Evolutionary conservation across 371 early-diverging fungal genomes (phyloP), one percentile per base, ranked within the genome.

Genomic region (Amoeboaphelidium occidentale): DNA sequence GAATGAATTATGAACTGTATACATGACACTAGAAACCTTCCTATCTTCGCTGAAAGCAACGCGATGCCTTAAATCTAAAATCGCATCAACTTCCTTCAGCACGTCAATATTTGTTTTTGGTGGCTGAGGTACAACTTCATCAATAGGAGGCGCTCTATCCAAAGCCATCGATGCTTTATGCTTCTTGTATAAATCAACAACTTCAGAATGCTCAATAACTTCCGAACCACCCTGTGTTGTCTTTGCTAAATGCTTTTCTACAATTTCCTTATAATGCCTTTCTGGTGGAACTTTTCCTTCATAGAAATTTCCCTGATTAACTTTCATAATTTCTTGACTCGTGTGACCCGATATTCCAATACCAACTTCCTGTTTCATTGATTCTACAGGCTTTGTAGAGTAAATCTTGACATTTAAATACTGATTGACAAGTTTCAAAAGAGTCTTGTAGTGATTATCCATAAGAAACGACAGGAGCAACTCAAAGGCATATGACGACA

Each of bases 371-470:
- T 10, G 22, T 4, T 21, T 6, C 6, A 27, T 12, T 42, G 48
- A 6, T 3, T 21, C 50, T 10, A 49, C 24, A 13, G 25, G 3
- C 22, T 14, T 51, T 27, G 23, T 24, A n/a, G 52, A 49, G 28
- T 59, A 58, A 53, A 69, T 82, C 60, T 82, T 69, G 42, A 99
- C 89, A 54, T 81, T 74, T 28, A 99, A 59, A 56, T 88, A 76
- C 60, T 89, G 86, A 60, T 94, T 96, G 39, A 96, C 76, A n/a
- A 97, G 72, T 51, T 88, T 74, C 55, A 94, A 69, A 50, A 98
- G 61, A 32, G 84, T 70, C 54, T 78, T 74, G 52, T 79, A 75
- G 52, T 81, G 75, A 63, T 86, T 87, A 50, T 90, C 90, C 64
- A 94, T 84, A 50, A 98, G 63, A 62, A 84, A 97, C 43, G 80